Base-by-base conservation (phyloP, 2,329 filamentous ascomycete genomes). In the Alternaria arbusti region DNA sequence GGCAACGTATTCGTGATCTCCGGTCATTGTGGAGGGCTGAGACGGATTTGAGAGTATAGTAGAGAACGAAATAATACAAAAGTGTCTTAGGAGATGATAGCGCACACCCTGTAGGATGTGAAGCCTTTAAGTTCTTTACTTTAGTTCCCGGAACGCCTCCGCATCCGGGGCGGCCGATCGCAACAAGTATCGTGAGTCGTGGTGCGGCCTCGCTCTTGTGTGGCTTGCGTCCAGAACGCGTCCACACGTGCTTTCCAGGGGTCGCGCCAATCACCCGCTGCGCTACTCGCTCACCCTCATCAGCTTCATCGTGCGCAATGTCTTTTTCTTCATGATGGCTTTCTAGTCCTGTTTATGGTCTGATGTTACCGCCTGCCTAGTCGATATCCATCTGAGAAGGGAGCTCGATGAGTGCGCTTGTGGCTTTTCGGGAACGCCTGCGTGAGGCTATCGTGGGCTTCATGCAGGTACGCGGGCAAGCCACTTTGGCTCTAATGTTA, bases 181-280 rank as follows among this genome's bases (percentile, higher is more conserved):
- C 4, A 5, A n/a, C 5, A 5, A 46, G 30, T 22, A 13, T 4
- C n/a, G 26, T 50, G 20, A 50, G 47, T 15, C 47, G n/a, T 12
- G 6, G 28, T 30, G 32, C n/a, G 6, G 26, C 26, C 47, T 51
- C 17, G 17, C 10, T 2, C 12, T 3, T 3, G 1, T 7, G 20
- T 51, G 49, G 49, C 49, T 36, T 32, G 49, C 49, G 28, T 22
- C 28, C n/a, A 51, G 26, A 51, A 28, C 26, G 49, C 49, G 28
- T 32, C 28, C 7, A n/a, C 49, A 51, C 49, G 49, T 36, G 49
- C 49, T 22, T 23, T 23, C 28, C 8, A 8, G 28, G 13, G 26
- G 8, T 23, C 20, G 17, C 28, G 20, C 49, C 49, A 51, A 51
- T 51, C 49, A 51, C 49, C 5, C 5, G 13, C 30, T 12, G 26